phyloP scores from a whole-genome alignment of 192 early-diverging fungal genomes.

The Entrophospora sp. region DNA sequence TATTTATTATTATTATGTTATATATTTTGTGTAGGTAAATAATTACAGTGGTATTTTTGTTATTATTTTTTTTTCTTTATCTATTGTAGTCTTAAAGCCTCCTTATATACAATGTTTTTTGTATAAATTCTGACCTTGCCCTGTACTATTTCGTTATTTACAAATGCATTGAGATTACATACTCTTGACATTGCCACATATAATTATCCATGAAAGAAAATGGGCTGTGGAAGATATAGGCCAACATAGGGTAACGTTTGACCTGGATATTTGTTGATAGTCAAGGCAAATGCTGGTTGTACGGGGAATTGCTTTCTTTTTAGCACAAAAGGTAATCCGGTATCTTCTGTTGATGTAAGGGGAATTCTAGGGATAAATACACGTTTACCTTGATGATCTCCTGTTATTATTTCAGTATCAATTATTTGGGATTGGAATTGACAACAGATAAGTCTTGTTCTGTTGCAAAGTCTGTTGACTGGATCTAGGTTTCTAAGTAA shows the following conservation, averaged over 20 bases:
- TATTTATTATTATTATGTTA: too few species aligned
- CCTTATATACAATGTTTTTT: too few species aligned
- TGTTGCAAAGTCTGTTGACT: conserved; percentile 21
- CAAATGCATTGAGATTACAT: too few species aligned
- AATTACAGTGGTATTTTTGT: too few species aligned
- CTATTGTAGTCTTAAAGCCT: too few species aligned
- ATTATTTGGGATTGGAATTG: not conserved
- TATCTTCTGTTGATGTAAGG: conserved; percentile 2
- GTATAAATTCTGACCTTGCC: too few species aligned
- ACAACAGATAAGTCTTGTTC: conserved; percentile 14
- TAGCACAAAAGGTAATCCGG: conserved; percentile 16
- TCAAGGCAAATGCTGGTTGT: conserved; percentile 18
- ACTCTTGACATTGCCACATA: conserved; percentile 16
- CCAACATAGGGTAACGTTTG: conserved; percentile 15
- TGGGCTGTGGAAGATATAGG: conserved; percentile 9
- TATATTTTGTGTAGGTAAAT: too few species aligned
- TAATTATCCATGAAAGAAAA: conserved; percentile 21
- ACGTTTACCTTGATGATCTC: conserved; percentile 9
- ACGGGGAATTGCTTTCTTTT: conserved; percentile 20
- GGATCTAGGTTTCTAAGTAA: conserved; percentile 19
- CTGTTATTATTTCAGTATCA: conserved; percentile 6
- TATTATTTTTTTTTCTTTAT: too few species aligned
- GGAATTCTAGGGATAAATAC: conserved; percentile 15
- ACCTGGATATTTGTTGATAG: conserved; percentile 25
- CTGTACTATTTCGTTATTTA: too few species aligned